Conservation (phyloP, 495 filamentous ascomycete species). For the Trichoderma reesei region DNA sequence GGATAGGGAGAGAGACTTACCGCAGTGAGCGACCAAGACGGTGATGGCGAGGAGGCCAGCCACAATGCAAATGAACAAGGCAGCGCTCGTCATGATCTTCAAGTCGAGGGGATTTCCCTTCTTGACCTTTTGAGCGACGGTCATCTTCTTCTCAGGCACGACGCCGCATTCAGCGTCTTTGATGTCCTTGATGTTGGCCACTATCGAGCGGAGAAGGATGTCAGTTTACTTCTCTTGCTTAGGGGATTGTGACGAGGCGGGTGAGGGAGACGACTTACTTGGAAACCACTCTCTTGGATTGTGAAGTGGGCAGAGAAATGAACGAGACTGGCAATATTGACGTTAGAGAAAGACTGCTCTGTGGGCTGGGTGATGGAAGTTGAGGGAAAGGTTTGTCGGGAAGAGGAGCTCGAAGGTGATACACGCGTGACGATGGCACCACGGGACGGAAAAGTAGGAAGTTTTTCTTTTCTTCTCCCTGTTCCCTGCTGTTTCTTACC, state of each 20-base stretch:
- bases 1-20: not conserved
- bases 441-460: not conserved
- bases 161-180: not conserved
- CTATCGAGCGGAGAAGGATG: not conserved
- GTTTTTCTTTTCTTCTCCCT: too few species aligned
- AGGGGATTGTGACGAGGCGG: not conserved
- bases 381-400: not conserved
- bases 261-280: not conserved
- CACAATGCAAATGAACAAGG: not conserved
- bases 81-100: not conserved
- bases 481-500: not conserved
- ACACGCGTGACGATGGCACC: constrained; percentile 3
- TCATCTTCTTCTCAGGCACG: not conserved
- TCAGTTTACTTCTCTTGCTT: not conserved
- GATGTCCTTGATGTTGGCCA: not conserved
- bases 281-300: not conserved
- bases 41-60: not conserved
- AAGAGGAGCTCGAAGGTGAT: constrained; percentile 2
- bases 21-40: not conserved
- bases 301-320: not conserved
- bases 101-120: not conserved
- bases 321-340: not conserved
- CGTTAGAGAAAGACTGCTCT: not conserved
- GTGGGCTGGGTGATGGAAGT: not conserved
- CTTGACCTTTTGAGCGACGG: not conserved